Base-by-base conservation (phyloP, 1,284 basidiomycete genomes). In the Coniferiporia weirii region DNA sequence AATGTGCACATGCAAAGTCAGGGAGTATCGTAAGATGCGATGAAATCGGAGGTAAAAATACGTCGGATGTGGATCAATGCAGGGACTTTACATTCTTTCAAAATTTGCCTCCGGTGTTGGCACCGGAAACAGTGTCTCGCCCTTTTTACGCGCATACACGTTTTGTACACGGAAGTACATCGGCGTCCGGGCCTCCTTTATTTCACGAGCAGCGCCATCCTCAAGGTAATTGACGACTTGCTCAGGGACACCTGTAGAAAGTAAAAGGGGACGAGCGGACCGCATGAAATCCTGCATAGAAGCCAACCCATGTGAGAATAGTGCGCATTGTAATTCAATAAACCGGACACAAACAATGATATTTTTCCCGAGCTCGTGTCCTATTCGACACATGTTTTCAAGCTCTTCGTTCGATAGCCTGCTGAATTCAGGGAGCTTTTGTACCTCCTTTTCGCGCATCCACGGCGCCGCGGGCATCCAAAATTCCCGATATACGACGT, bases 211-310 rank as follows among this genome's bases (percentile, higher is more conserved):
- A 9, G 81, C 79, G 27, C 79, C 77, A 3, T 59, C 61, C 67
- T 87, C 76, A 13, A 89, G 69, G 36, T 78, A 72, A 59, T 83
- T 72, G 19, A 88, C 75, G 17, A 82, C 65, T 8, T 72, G 67
- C 65, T 79, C 76, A 2, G 80, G 69, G 34, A 89, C 66, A 5
- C 85, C 88, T 64, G 75, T 79, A 13, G 81, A 79, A 6, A 90
- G 76, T 1, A 91, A 75, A 45, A 90, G 72, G 34, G 87, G 84
- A n/a, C 84, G 76, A 15, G 80, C 82, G 1, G 84, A 82, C 57
- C 75, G 76, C 48, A 90, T 64, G 66, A 89, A 89, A 10, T 79
- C 75, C 87, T 90, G 62, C 6, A 50, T 45, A 47, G 45, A 19
- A 54, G 54, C 7, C 32, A 17, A 13, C 20, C 49, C 12, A 22